phyloP scores from a whole-genome alignment of 2,329 filamentous ascomycete species.

The Pseudocercospora fuligena region DNA sequence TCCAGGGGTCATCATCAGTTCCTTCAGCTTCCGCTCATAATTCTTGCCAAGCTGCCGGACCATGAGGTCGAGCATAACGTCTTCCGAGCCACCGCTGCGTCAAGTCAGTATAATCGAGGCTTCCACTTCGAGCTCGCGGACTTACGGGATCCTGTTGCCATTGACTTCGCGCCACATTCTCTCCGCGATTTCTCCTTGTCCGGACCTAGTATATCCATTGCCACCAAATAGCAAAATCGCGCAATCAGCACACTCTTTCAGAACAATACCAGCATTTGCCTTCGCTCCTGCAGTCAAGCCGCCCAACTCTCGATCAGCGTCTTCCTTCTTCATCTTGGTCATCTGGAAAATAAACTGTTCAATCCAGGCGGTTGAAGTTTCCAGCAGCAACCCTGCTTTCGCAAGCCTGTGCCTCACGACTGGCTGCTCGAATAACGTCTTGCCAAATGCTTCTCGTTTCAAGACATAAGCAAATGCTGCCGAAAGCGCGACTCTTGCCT shows the following conservation, averaged over 20 bases:
- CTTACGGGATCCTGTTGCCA: constrained; percentile 39
- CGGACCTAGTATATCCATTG: constrained; percentile 68
- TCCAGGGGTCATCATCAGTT: constrained; percentile 48
- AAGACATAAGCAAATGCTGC: constrained; percentile 67
- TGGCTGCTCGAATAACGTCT: constrained; percentile 72
- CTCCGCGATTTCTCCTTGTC: constrained; percentile 73
- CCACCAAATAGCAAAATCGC: constrained; percentile 64
- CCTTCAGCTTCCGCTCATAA: constrained; percentile 63
- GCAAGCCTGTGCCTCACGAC: constrained; percentile 75
- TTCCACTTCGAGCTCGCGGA: neutral
- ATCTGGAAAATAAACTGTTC: constrained; percentile 73
- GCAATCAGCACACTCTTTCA: constrained; percentile 72
- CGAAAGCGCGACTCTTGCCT: constrained; percentile 64
- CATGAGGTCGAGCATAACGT: constrained; percentile 72
- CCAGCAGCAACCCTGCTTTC: constrained; percentile 69
- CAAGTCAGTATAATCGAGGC: constrained; percentile 17
- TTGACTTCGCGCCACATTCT: constrained; percentile 55
- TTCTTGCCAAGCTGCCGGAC: constrained; percentile 74
- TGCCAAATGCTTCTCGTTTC: constrained; percentile 70
- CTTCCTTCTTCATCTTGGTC: constrained; percentile 62
- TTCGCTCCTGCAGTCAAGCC: constrained; percentile 75
- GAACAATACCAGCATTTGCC: constrained; percentile 71
- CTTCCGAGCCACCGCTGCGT: constrained; percentile 66
- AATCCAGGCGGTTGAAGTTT: constrained; percentile 73
- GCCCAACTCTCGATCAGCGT: constrained; percentile 68